Percentiles rank a stretch among this genome's conserved stretches.
phyloP scores from a whole-genome alignment of 2,329 filamentous ascomycete genomes.

The Penicillium corylophilum region DNA sequence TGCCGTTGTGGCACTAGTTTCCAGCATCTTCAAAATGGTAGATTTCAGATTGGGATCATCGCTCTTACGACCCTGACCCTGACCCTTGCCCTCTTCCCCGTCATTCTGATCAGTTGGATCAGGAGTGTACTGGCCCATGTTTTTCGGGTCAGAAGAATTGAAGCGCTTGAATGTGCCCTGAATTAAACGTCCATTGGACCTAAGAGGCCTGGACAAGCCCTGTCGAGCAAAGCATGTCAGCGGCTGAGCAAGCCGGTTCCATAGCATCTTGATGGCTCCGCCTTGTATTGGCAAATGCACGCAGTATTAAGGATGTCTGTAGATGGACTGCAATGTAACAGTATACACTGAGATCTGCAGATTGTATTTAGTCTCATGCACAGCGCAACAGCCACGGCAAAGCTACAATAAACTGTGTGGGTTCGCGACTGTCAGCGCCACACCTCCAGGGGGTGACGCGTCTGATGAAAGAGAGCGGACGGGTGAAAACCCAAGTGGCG shows the following conservation, averaged over 20 bases:
- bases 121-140: conserved; percentile 21
- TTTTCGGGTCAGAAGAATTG: conserved; percentile 25
- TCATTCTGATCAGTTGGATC: conserved; percentile 33
- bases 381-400: conserved; percentile 3
- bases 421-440: conserved; percentile 8
- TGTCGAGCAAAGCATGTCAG: conserved; percentile 18
- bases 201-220: conserved; percentile 16
- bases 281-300: conserved; percentile 1
- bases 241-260: conserved; percentile 27
- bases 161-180: conserved; percentile 22
- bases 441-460: conserved; percentile 16
- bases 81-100: conserved; percentile 27
- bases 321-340: not conserved
- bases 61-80: conserved; percentile 18
- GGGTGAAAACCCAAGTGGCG: conserved; percentile 7
- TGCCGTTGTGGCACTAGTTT: conserved; percentile 72
- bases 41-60: conserved; percentile 37
- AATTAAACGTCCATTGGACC: conserved; percentile 6
- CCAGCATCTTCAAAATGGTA: conserved; percentile 63
- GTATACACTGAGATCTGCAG: not conserved
- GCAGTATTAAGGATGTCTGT: not conserved
- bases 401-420: conserved; percentile 1
- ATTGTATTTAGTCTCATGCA: conserved; percentile 2
- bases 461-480: conserved; percentile 15
- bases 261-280: conserved; percentile 21